Conservation (phyloP, 1,139 yeast species). For the Meyerozyma sp. region DNA sequence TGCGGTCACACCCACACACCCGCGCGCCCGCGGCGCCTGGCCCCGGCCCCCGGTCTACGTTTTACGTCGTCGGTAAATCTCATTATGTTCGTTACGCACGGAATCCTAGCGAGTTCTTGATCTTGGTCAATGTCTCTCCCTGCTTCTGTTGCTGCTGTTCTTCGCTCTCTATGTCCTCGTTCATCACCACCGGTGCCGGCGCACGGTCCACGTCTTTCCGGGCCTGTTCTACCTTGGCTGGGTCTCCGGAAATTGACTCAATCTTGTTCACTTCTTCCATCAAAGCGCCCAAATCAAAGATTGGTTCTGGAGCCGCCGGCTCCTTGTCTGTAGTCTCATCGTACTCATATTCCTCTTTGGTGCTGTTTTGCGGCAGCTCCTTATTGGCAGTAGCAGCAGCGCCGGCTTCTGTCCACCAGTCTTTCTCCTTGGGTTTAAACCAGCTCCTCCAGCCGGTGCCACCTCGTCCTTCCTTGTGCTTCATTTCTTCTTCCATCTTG, state of each 20-base stretch:
- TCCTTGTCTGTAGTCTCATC: constrained; percentile 3
- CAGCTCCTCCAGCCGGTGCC: constrained; percentile 49
- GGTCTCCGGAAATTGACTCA: constrained; percentile 18
- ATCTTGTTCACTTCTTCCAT: constrained; percentile 42
- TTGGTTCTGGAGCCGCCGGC: constrained; percentile 6
- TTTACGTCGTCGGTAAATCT: constrained; percentile 1
- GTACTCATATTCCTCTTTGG: constrained; percentile 2
- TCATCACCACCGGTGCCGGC: constrained; percentile 7
- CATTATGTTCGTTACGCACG: not conserved
- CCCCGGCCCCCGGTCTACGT: not conserved
- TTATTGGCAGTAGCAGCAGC: constrained; percentile 3
- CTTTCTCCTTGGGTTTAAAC: constrained; percentile 74
- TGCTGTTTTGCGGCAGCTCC: constrained; percentile 2
- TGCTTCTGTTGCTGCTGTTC: not conserved
- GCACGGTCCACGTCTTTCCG: constrained; percentile 11
- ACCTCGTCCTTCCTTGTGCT: constrained; percentile 17
- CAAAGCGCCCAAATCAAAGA: constrained; percentile 45
- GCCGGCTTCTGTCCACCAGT: constrained; percentile 59
- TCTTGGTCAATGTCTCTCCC: not conserved
- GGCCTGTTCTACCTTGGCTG: constrained; percentile 11
- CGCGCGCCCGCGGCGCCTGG: not conserved
- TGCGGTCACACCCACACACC: not conserved
- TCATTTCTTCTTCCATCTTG: constrained; percentile 40
- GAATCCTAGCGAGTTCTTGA: not conserved
- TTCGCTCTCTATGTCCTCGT: constrained; percentile 16